Base-by-base conservation (phyloP, 1,284 basidiomycete species). In the Paramarasmius palmivorus region DNA sequence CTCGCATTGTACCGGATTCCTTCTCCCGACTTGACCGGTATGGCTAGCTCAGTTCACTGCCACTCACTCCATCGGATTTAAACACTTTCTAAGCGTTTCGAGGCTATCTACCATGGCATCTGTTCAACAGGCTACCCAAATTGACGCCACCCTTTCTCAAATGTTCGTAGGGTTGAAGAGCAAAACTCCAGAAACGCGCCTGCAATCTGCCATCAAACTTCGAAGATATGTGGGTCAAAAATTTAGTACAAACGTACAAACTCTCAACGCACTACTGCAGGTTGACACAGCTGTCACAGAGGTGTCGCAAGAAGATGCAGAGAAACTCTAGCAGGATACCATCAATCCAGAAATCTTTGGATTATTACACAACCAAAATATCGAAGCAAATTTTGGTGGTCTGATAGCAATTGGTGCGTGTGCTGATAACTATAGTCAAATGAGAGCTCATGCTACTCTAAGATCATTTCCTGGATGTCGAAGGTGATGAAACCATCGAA, bases 281-380 rank as follows among this genome's bases (percentile, higher is more conserved):
- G 85, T 92, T 12, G 78, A 82, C 7, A 83, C 81, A 41, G 82
- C 82, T 7, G 79, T 90, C 3, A 79, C 86, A 3, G 90, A 92
- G 65, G 84, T 91, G 79, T 83, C 88, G 5, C 83, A 87, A 2
- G 90, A 92, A 62, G 83, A 82, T 9, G 84, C 84, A 5, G 79
- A 83, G 0, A 90, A 90, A 66, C 73, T 92, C 49, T 92, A 89
- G 89, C 90, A 92, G 55, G 88, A 91, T 58, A 83, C 81, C 52
- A 88, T 95, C 58, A 92, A 86, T 66, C 81, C 86, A 59, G 75
- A 84, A 37, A 76, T 95, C 53, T 93, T 92, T 61, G 89, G 92
- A 60, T 78, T 94, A 49, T 88, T 91, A 48, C 92, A 95, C 67
- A 90, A 88, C 63, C 84, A 85, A 61, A 84, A 83, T 64, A 82